Percentiles rank a stretch among this genome's conserved stretches.
Evolutionary conservation across 208 protist genomes (phyloP).

Genomic region (Trypanosoma congolense): DNA sequence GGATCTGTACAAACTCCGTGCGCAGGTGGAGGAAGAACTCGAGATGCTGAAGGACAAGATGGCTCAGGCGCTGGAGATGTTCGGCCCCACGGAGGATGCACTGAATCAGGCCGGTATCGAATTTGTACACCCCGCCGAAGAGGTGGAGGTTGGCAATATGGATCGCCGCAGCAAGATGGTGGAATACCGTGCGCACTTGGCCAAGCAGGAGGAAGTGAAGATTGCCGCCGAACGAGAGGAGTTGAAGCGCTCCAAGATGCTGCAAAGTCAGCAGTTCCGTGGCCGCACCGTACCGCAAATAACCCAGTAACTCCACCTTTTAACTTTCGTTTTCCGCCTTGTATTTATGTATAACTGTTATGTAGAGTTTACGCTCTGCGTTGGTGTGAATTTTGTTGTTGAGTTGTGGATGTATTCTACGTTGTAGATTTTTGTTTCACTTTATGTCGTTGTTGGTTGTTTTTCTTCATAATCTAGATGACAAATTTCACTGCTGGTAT

Average conservation of each 20-base stretch:
- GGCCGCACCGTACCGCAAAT: conserved; percentile 72
- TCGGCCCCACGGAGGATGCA: conserved; percentile 68
- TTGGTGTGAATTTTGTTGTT: conserved; percentile 1
- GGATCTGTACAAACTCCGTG: conserved; percentile 65
- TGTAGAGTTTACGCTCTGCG: no score
- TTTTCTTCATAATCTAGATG: no score
- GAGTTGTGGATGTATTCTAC: neutral
- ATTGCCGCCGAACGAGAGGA: conserved; percentile 49
- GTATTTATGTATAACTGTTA: conserved; percentile 7
- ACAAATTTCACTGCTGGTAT: no score
- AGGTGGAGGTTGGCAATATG: conserved; percentile 44
- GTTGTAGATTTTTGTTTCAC: neutral
- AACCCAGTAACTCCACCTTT: conserved; percentile 37
- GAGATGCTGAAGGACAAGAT: conserved; percentile 44
- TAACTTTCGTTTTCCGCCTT: neutral
- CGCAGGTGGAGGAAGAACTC: conserved; percentile 55
- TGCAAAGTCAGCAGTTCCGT: conserved; percentile 76
- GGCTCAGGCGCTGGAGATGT: conserved; percentile 55
- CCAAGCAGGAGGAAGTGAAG: conserved; percentile 58
- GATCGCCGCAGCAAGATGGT: conserved; percentile 43
- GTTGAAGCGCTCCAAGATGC: conserved; percentile 45
- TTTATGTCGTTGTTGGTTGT: no score
- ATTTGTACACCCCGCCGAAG: conserved; percentile 56
- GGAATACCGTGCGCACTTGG: conserved; percentile 43
- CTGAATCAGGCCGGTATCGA: conserved; percentile 61